Base-by-base conservation (phyloP, 73 alveolate genomes). In the Paramecium primaurelia region DNA sequence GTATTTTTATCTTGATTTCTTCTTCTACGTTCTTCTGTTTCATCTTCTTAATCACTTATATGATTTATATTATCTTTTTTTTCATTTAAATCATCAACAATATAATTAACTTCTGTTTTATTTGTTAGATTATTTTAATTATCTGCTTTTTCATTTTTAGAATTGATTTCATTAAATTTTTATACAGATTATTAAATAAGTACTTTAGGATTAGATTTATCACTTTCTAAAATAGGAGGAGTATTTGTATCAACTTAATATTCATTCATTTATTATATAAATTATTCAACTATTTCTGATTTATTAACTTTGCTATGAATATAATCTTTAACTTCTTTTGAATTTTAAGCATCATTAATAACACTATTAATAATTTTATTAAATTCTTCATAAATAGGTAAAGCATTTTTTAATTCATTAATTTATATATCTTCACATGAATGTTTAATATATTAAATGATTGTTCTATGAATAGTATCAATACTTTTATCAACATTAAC, bases 401-500 rank as follows among this genome's bases (percentile, higher is more conserved):
- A 49, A 4, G 94, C 94, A 32, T 89, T 89, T 28, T 83, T 69
- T 6, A 45, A 20, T 37, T 89, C 94, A 64, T 47, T 88, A 3
- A 83, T 59, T 44, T 45, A 12, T 4, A 20, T 18, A 22, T 71
- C 90, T 22, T 71, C 54, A 16, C 54, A 40, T 18, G 96, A 59
- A 37, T 92, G 54, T 49, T 97, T 93, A 49, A 96, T 51, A 36
- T 95, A 92, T 92, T 96, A 83, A 9, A 95, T 95, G 11, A 96
- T 94, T 4, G 97, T 94, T 59, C 94, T 90, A 88, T 96, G 99
- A 14, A 96, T 95, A 22, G 93, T 73, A 11, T 97, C 98, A 1
- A 96, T 60, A 30, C 97, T 88, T 84, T 95, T 96, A 86, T 96
- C 99, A 28, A 96, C 93, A 85, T 96, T 96, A 0, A 95, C 94